Conservation (phyloP, 805 yeast genomes). For the Komagataella pseudopastoris region DNA sequence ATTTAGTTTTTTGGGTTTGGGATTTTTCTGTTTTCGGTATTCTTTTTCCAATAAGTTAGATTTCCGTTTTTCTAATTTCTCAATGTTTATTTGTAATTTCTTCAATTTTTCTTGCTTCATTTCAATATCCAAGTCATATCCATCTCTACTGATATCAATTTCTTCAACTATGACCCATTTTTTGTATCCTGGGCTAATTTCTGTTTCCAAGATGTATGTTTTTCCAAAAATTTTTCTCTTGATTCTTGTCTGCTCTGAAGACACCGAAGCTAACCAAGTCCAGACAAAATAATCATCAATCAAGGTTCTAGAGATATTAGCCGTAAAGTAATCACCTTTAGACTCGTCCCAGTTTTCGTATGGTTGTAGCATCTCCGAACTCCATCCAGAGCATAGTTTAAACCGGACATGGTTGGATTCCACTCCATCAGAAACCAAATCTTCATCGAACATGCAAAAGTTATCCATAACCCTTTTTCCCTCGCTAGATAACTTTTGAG, state of each 20-base stretch:
- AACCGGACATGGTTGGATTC: conserved; percentile 11
- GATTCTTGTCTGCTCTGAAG: conserved; percentile 54
- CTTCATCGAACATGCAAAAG: conserved; percentile 19
- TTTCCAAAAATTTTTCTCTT: conserved; percentile 68
- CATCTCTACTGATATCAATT: conserved; percentile 27
- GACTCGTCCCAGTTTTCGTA: conserved; percentile 1
- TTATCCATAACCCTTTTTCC: conserved; percentile 43
- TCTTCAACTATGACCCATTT: conserved; percentile 75
- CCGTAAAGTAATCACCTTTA: conserved; percentile 21
- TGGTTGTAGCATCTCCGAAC: conserved; percentile 13
- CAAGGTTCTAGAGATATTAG: conserved; percentile 44
- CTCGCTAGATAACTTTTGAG: conserved; percentile 58
- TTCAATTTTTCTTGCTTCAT: conserved; percentile 18
- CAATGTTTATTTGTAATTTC: conserved; percentile 14
- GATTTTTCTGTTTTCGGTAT: neutral
- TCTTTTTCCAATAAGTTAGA: neutral
- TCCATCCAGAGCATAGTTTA: conserved; percentile 21
- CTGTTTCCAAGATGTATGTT: conserved; percentile 70
- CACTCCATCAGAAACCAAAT: conserved; percentile 25
- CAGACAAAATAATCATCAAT: conserved; percentile 83
- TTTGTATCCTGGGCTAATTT: conserved; percentile 56
- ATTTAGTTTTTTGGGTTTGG: neutral
- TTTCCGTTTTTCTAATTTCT: neutral
- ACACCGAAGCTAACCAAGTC: conserved; percentile 78
- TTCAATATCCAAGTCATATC: conserved; percentile 20